Conservation (phyloP, 148 eudicot species). For the Heliosperma pusillum region DNA sequence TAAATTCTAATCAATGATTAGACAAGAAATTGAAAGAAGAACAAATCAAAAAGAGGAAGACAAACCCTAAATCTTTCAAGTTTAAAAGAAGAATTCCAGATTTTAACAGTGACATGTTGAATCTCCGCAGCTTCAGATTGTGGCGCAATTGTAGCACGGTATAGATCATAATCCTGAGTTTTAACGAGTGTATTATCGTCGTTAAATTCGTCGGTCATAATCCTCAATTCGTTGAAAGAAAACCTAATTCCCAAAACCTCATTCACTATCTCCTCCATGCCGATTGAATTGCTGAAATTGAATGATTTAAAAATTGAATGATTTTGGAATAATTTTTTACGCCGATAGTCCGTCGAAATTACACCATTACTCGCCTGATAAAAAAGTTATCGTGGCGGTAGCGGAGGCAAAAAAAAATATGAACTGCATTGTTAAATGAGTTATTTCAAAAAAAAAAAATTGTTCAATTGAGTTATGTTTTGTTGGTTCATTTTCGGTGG, state of each 20-base stretch:
- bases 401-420: too few relatives aligned
- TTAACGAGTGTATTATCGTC: neutral
- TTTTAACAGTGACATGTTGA: neutral
- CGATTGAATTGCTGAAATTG: too few relatives aligned
- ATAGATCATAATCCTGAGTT: neutral
- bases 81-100: conserved; percentile 1
- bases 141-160: neutral
- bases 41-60: neutral
- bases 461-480: too few relatives aligned
- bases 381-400: too few relatives aligned
- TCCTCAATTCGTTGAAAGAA: neutral
- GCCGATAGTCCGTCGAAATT: too few relatives aligned
- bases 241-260: neutral
- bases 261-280: neutral
- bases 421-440: too few relatives aligned
- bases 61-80: neutral
- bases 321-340: too few relatives aligned
- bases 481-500: too few relatives aligned
- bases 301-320: too few relatives aligned
- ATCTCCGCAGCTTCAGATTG: neutral
- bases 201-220: neutral
- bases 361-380: too few relatives aligned
- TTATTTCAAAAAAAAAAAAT: too few relatives aligned
- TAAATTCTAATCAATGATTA: neutral
- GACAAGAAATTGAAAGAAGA: too few relatives aligned